These are phyloP conservation scores for Verticillium isaacii DNA, from an alignment of 2,329 filamentous ascomycete genomes.

Conservation along the genomic window DNA sequence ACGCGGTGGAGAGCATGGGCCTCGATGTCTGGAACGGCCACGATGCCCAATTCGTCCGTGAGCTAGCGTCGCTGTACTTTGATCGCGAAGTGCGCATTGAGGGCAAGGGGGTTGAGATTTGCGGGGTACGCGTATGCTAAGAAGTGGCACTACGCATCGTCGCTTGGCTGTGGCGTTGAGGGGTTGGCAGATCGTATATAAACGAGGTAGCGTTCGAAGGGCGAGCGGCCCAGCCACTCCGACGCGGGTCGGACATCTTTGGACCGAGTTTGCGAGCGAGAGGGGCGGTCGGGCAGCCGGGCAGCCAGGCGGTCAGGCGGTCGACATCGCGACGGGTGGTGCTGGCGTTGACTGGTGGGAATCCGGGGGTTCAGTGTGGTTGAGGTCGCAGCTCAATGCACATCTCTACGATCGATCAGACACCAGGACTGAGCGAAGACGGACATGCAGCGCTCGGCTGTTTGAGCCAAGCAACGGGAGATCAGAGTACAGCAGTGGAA, in stretches of 20 bases:
- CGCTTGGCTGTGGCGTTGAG: neutral
- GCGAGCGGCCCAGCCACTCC: neutral
- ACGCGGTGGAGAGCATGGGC: slow-evolving; percentile 66
- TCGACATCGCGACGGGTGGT: neutral
- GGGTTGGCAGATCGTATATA: neutral
- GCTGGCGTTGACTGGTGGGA: neutral
- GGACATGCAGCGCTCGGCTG: neutral
- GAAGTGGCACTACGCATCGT: neutral
- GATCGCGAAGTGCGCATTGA: slow-evolving; percentile 58
- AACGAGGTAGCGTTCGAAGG: neutral
- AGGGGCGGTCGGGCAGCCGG: neutral
- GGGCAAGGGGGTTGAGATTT: slow-evolving; percentile 68
- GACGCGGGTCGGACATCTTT: neutral
- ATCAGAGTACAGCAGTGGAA: neutral
- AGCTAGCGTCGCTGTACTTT: slow-evolving; percentile 62
- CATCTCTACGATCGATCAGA: neutral
- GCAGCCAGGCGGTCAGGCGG: neutral
- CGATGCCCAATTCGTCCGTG: slow-evolving; percentile 65
- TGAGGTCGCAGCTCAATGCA: neutral
- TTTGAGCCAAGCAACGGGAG: neutral
- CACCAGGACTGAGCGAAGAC: neutral
- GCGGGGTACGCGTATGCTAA: slow-evolving; percentile 65
- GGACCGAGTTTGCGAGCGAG: neutral
- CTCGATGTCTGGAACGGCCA: slow-evolving; percentile 71
- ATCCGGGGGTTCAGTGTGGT: neutral